phyloP scores from a whole-genome alignment of 2,329 filamentous ascomycete species.

The Aphanoascus verrucosus region DNA sequence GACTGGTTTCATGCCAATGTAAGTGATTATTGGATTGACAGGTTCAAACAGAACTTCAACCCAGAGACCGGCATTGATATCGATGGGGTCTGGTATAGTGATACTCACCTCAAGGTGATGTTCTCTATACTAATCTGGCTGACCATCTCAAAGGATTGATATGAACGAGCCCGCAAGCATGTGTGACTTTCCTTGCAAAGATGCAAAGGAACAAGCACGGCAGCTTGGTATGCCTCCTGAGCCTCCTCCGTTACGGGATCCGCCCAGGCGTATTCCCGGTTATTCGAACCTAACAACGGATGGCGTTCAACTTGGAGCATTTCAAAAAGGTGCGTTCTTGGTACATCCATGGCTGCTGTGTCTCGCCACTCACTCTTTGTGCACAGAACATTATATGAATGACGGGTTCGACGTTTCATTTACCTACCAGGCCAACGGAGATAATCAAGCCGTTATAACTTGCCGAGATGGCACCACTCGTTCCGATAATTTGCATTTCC shows the following conservation, averaged over 20 bases:
- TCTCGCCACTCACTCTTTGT: too few species aligned
- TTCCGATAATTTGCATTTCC: conserved; percentile 56
- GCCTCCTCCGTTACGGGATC: background rate
- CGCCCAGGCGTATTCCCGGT: background rate
- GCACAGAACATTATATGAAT: background rate
- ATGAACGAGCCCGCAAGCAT: conserved; percentile 47
- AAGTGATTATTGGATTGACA: conserved; percentile 49
- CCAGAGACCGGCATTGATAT: conserved; percentile 44
- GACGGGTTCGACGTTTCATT: background rate
- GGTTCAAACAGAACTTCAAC: conserved; percentile 43
- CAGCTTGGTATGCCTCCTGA: background rate
- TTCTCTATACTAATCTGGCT: too few species aligned
- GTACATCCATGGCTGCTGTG: background rate
- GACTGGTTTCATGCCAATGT: conserved; percentile 52
- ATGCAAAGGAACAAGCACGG: background rate
- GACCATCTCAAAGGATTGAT: conserved; percentile 42
- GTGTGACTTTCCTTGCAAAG: conserved; percentile 1
- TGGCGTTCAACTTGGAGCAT: background rate
- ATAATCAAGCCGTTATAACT: background rate
- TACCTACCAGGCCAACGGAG: background rate
- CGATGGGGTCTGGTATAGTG: background rate
- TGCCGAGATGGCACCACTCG: background rate
- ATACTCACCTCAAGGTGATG: background rate
- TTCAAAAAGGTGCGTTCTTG: background rate
- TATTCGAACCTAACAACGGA: background rate